Conservation (phyloP, 2,329 filamentous ascomycete species). For the Aureobasidium leucospermi region DNA sequence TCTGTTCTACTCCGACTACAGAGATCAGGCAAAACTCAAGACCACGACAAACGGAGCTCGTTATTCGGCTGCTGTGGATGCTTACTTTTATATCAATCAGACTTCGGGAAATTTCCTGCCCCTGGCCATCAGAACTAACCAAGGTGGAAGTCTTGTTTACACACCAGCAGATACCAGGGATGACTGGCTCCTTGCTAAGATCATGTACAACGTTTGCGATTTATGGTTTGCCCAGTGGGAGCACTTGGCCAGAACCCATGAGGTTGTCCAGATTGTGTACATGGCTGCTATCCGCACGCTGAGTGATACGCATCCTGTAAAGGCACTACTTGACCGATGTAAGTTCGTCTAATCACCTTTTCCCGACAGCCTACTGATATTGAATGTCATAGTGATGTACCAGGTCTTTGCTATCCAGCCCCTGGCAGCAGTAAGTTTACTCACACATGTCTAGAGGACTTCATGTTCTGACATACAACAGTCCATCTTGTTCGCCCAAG, state of each 20-base stretch:
- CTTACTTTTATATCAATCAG: constrained; percentile 2
- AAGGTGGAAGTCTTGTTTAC: not conserved
- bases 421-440: not conserved
- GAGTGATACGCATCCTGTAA: not conserved
- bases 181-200: constrained; percentile 2
- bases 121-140: not conserved
- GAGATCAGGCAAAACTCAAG: not conserved
- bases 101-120: not conserved
- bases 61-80: not conserved
- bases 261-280: not conserved
- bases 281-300: not conserved
- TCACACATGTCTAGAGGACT: not conserved
- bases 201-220: constrained; percentile 4
- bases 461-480: not conserved
- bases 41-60: not conserved
- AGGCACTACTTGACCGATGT: not conserved
- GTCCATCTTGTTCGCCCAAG: not conserved
- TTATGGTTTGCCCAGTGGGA: constrained; percentile 6
- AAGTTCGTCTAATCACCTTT: not conserved
- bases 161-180: not conserved
- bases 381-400: not conserved
- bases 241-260: not conserved
- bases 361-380: not conserved
- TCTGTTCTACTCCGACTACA: not conserved
- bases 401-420: constrained; percentile 1